Conservation (phyloP, 2,329 filamentous ascomycete species). For the Calonectria pteridis region DNA sequence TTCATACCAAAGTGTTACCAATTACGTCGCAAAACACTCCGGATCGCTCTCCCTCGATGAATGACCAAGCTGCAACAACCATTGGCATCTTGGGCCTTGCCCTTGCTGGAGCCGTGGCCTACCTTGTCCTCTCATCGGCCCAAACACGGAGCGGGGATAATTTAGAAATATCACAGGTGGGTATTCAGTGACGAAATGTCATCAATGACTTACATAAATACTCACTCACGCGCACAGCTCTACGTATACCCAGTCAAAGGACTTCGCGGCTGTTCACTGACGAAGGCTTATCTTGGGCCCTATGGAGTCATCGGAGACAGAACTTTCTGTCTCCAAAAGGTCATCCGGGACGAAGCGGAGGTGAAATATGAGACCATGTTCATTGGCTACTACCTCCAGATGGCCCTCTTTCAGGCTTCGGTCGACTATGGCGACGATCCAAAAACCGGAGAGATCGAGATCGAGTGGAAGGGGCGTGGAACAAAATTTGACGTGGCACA, state of each 20-base stretch:
- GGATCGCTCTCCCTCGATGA: background rate
- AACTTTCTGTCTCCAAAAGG: constrained; percentile 39
- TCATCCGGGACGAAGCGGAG: constrained; percentile 11
- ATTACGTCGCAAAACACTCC: background rate
- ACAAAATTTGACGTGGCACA: constrained; percentile 14
- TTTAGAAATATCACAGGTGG: constrained; percentile 36
- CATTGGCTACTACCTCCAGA: constrained; percentile 36
- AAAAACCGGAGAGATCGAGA: background rate
- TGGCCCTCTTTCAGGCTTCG: constrained; percentile 31
- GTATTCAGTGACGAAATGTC: background rate
- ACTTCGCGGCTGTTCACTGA: constrained; percentile 30
- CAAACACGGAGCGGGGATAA: background rate
- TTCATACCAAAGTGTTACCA: background rate
- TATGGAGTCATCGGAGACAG: constrained; percentile 39
- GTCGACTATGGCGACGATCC: constrained; percentile 24
- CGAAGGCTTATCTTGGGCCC: constrained; percentile 22
- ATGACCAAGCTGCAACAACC: background rate
- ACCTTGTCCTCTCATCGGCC: background rate
- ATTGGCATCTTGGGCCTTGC: constrained; percentile 10
- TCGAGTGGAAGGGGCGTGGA: constrained; percentile 26
- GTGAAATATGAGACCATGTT: constrained; percentile 38
- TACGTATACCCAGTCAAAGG: constrained; percentile 42
- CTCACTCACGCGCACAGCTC: constrained; percentile 16
- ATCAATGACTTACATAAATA: background rate
- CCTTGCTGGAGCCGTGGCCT: background rate